Evolutionary conservation across 2,329 filamentous ascomycete species (phyloP).

Genomic region (Botrytis fabae): DNA sequence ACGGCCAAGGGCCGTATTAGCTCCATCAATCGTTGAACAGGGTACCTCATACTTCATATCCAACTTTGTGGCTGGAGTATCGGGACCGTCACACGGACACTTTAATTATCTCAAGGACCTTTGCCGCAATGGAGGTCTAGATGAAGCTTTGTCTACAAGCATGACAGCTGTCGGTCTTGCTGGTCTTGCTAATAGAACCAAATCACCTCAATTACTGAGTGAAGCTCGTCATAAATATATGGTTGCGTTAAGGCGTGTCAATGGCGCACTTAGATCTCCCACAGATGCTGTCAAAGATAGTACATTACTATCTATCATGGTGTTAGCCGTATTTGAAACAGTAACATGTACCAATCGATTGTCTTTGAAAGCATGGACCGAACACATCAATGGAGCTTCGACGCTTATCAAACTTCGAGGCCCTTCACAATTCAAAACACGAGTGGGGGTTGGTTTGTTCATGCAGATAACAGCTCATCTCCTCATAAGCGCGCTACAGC

Average conservation of each 20-base stretch:
- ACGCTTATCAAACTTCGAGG: constrained; percentile 52
- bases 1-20: neutral
- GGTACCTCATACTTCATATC: constrained; percentile 26
- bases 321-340: constrained; percentile 55
- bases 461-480: neutral
- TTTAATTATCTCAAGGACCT: constrained; percentile 25
- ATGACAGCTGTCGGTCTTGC: constrained; percentile 55
- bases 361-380: constrained; percentile 53
- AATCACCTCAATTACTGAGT: constrained; percentile 45
- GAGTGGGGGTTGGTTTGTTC: constrained; percentile 42
- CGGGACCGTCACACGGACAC: constrained; percentile 22
- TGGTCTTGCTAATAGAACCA: constrained; percentile 46
- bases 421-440: constrained; percentile 48
- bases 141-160: constrained; percentile 25
- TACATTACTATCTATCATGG: constrained; percentile 54
- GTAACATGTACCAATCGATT: constrained; percentile 45
- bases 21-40: constrained; percentile 22
- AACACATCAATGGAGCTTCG: constrained; percentile 55
- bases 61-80: constrained; percentile 24
- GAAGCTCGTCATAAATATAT: constrained; percentile 52
- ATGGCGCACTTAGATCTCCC: constrained; percentile 50
- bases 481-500: neutral
- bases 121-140: constrained; percentile 14
- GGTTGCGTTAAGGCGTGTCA: constrained; percentile 50
- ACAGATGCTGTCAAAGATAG: constrained; percentile 50